Evolutionary conservation across 108 stramenopile genomes (phyloP).

Genomic region (Phaeodactylum tricornutum): DNA sequence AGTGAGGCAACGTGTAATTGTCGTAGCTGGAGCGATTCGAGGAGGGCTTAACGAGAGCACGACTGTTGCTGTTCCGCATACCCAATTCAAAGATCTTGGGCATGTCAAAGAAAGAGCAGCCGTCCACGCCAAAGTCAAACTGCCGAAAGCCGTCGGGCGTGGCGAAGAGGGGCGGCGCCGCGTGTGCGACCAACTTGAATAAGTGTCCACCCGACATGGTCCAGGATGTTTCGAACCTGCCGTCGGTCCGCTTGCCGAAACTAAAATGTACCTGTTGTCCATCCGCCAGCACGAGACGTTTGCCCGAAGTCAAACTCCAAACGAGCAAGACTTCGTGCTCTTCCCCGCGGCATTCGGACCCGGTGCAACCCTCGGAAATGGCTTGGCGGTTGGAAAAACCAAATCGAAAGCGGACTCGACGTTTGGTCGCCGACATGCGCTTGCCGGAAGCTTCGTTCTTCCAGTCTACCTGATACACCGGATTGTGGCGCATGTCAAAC

Average conservation of each 20-base stretch:
- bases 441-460: slow-evolving; percentile 29
- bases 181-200: slow-evolving; percentile 43
- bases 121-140: slow-evolving; percentile 68
- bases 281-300: slow-evolving; percentile 51
- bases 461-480: slow-evolving; percentile 27
- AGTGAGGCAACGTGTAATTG: too few relatives aligned
- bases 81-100: slow-evolving; percentile 76
- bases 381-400: slow-evolving; percentile 61
- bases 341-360: slow-evolving; percentile 65
- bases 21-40: too few relatives aligned
- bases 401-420: slow-evolving; percentile 66
- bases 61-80: neutral
- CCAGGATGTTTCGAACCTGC: slow-evolving; percentile 53
- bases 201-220: slow-evolving; percentile 32
- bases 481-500: slow-evolving; percentile 12
- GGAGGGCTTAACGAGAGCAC: too few relatives aligned
- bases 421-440: slow-evolving; percentile 55
- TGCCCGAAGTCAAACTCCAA: slow-evolving; percentile 71
- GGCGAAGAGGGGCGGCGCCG: slow-evolving; percentile 26
- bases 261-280: slow-evolving; percentile 61
- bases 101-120: slow-evolving; percentile 59
- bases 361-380: slow-evolving; percentile 31
- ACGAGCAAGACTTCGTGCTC: slow-evolving; percentile 75
- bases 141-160: slow-evolving; percentile 26
- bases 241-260: slow-evolving; percentile 27